These are phyloP conservation scores for Pyricularia grisea DNA, from an alignment of 2,329 filamentous ascomycete species.

Conservation along the genomic window DNA sequence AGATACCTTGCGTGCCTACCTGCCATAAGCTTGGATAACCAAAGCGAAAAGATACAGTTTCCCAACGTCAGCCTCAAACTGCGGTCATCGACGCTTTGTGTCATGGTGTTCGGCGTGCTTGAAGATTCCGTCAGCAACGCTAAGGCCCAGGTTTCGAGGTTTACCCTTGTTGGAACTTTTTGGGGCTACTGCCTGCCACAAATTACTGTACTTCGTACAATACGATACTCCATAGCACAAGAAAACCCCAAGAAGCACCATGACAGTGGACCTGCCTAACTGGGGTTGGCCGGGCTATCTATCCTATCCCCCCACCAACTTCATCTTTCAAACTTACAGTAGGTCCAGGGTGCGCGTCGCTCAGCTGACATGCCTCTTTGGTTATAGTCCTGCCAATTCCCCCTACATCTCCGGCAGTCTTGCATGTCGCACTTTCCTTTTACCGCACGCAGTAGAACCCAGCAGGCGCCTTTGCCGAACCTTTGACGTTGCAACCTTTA, in stretches of 20 bases:
- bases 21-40: neutral
- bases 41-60: neutral
- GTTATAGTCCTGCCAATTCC: neutral
- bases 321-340: neutral
- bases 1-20: neutral
- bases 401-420: neutral
- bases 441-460: neutral
- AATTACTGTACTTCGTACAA: no score
- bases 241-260: neutral
- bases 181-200: neutral
- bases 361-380: neutral
- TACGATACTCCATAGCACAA: no score
- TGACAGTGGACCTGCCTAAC: neutral
- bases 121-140: neutral
- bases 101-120: neutral
- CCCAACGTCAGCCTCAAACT: neutral
- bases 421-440: neutral
- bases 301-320: neutral
- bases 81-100: neutral
- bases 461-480: neutral
- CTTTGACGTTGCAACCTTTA: neutral
- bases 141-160: neutral
- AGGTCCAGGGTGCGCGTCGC: neutral
- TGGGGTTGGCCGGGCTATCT: neutral
- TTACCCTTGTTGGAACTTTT: neutral